Base-by-base conservation (phyloP, 768 basidiomycete species). In the Pisolithus orientalis region DNA sequence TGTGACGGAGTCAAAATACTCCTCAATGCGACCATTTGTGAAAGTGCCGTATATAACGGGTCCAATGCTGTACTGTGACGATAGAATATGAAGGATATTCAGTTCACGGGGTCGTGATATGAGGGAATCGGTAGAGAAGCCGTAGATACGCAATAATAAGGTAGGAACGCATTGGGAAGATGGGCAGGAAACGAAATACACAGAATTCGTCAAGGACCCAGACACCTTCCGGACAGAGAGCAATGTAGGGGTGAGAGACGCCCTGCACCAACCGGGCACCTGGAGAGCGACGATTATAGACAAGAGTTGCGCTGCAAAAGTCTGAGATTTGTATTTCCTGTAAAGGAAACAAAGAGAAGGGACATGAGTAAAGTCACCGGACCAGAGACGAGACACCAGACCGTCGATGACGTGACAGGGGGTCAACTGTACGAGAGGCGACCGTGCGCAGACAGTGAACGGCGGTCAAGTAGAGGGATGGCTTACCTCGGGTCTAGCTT, bases 41-140 rank as follows among this genome's bases (percentile, higher is more conserved):
- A 98, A 98, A 1, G 94, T 97, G 43, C 96, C 96, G 64, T 90
- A 92, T 25, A 99, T 82, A 57, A 83, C 80, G 27, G 96, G 94
- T 11, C 94, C 95, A 47, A 99, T 88, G 58, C 79, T 79, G 70
- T 94, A 97, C 53, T 75, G 76, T 9, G 90, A 89, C 25, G 93
- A 95, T 44, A 99, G 85, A 44, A 88, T 74, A 69, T 97, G 91
- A 46, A 99, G 82, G 28, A 84, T 89, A 59, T 85, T 84, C 31
- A 98, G 81, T 66, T 98, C 96, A 54, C 79, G 80, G 9, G 83
- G 78, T 32, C 95, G 90, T 52, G 90, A 92, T 64, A 99, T 93
- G 62, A 99, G 82, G 11, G 81, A 75, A 28, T 82, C 82, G 5
- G 94, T 91, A 45, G 90, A 90, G 5, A 89, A 75, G 7, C 96